Base-by-base conservation (phyloP, 2,329 filamentous ascomycete species). In the Nigrospora oryzae region DNA sequence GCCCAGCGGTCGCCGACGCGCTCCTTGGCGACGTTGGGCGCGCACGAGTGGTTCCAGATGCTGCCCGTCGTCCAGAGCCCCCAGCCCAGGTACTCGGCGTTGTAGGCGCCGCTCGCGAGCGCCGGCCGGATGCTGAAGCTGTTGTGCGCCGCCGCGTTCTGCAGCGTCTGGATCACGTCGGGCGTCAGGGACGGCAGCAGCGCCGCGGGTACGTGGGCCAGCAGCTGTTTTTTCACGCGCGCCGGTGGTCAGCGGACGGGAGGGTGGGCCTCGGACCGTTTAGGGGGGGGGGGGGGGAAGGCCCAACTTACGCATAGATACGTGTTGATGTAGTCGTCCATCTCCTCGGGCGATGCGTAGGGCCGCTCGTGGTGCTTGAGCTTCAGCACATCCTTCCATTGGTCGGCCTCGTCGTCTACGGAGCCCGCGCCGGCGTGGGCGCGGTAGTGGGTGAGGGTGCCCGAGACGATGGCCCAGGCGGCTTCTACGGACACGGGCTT, bases 11-110 rank as follows among this genome's bases (percentile, higher is more conserved):
- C 40, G 32, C 23, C 15, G 14, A 42, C 40, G 2, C 40, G 32
- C 4, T 32, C 33, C 19, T 42, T 42, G 17, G 40, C 40, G 17
- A 42, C 15, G 19, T 42, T 42, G 32, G 40, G 33, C 19, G 40
- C 19, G 40, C 40, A 42, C 16, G 40, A 42, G 40, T 42, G 40
- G 19, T 42, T 42, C 40, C 40, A 42, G 32, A 42, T 42, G 33
- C 40, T 42, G n/a, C 40, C 40, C 17, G 33, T 36, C 13, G 40
- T 42, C 40, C 40, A 42, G 13, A 42, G 40, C 16, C 40, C 40
- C 40, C 40, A 42, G 19, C 40, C 40, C 0, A 42, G 40, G 34
- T 36, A 42, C 34, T 42, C 40, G 40, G 40, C 40, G 33, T 42
- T 42, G 40, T 42, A 42, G 34, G 40, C 40, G 7, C 40, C 40